Percentiles rank a stretch among this genome's conserved stretches.
Evolutionary conservation across 352 stramenopile species (phyloP).

Genomic region (Pythium vanterpoolii): DNA sequence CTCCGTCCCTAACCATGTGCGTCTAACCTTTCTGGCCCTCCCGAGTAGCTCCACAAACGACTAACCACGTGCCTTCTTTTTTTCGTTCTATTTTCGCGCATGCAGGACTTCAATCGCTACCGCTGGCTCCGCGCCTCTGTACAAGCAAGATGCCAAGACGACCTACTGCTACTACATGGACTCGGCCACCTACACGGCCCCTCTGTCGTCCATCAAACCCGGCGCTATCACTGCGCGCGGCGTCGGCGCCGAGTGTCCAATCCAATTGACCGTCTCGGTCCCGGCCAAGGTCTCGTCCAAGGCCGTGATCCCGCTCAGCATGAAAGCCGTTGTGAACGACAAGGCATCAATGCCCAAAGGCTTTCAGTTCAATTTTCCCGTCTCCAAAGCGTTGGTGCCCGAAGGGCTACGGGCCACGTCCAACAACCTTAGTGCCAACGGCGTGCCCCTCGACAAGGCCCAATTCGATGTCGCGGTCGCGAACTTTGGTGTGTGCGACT

Average conservation of each 20-base stretch:
- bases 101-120: not conserved
- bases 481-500: conserved; percentile 80
- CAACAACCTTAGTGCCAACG: conserved; percentile 24
- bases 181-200: conserved; percentile 46
- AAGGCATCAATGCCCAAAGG: conserved; percentile 29
- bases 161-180: conserved; percentile 82
- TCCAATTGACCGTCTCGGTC: conserved; percentile 66
- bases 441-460: not conserved
- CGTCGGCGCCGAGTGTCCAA: conserved; percentile 44
- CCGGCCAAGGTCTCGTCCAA: conserved; percentile 45
- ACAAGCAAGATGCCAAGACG: conserved; percentile 73
- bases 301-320: conserved; percentile 45
- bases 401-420: conserved; percentile 20
- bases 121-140: conserved; percentile 15
- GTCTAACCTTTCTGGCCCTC: not conserved
- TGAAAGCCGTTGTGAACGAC: conserved; percentile 63
- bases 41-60: not conserved
- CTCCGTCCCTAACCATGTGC: not conserved
- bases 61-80: not conserved
- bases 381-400: conserved; percentile 40
- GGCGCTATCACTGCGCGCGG: conserved; percentile 37
- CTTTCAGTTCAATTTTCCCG: conserved; percentile 57
- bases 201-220: conserved; percentile 36
- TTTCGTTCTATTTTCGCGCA: not conserved
- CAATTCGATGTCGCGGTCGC: conserved; percentile 59